Percentiles rank a stretch among this genome's conserved stretches.
phyloP scores from a whole-genome alignment of 2,329 filamentous ascomycete species.

The Whalleya microplaca region DNA sequence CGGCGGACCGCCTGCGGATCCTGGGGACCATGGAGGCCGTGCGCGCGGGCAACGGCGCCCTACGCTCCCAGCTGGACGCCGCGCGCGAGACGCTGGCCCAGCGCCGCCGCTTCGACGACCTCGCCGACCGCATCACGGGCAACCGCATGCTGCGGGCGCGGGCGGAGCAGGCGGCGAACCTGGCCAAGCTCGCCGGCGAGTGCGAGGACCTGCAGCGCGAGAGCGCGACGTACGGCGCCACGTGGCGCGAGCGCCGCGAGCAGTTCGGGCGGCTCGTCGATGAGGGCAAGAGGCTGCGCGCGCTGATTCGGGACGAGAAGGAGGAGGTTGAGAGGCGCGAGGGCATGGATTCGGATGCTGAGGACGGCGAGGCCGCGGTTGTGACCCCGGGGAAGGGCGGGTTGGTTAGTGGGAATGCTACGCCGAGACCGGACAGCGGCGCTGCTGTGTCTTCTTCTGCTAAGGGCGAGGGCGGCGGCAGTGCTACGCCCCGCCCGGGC shows the following conservation, averaged over 20 bases:
- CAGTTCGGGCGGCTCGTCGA: constrained; percentile 90
- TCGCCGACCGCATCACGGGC: constrained; percentile 83
- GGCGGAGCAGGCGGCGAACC: constrained; percentile 78
- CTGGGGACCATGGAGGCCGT: constrained; percentile 77
- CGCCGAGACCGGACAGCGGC: constrained; percentile 51
- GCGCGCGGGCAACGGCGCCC: constrained; percentile 70
- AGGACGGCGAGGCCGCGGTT: constrained; percentile 54
- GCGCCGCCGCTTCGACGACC: constrained; percentile 84
- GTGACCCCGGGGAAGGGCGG: constrained; percentile 54
- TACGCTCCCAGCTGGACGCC: constrained; percentile 76
- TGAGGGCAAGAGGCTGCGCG: constrained; percentile 83
- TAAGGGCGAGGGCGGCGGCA: constrained; percentile 32
- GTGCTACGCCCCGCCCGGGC: constrained; percentile 45
- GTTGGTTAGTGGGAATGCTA: constrained; percentile 54
- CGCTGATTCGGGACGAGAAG: constrained; percentile 91
- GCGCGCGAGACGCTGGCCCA: constrained; percentile 75
- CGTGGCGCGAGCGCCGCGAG: constrained; percentile 82
- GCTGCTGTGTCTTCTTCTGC: constrained; percentile 11
- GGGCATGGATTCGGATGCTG: constrained; percentile 73
- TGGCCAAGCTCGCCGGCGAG: constrained; percentile 84
- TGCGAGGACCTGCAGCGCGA: constrained; percentile 86
- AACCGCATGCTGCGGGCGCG: constrained; percentile 79
- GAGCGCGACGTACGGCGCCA: constrained; percentile 77
- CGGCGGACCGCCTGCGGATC: constrained; percentile 78
- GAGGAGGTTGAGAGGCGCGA: constrained; percentile 89